Evolutionary conservation across 768 basidiomycete genomes (phyloP).

Genomic region (Sporobolomyces roseus): DNA sequence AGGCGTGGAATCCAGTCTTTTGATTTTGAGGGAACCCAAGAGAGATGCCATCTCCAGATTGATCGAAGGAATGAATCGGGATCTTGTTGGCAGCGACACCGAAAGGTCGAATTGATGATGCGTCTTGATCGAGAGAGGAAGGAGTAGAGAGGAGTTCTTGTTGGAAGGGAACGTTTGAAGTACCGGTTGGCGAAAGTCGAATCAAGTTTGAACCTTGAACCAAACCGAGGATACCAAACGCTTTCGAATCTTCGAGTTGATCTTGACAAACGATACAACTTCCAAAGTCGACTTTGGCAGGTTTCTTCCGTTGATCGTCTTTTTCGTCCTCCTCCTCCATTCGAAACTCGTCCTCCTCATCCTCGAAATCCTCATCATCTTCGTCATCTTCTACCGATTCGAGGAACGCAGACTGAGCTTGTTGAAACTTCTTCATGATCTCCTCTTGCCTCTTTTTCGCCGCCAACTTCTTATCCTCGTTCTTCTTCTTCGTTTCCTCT

Average conservation of each 20-base stretch:
- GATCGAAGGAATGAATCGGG: constrained; percentile 10
- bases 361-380: constrained; percentile 52
- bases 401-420: constrained; percentile 81
- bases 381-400: constrained; percentile 62
- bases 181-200: constrained; percentile 65
- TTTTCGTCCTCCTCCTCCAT: not conserved
- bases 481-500: constrained; percentile 50
- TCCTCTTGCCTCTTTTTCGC: constrained; percentile 87
- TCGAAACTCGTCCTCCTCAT: constrained; percentile 49
- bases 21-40: constrained; percentile 38
- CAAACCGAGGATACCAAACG: constrained; percentile 81
- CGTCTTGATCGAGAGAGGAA: constrained; percentile 61
- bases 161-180: constrained; percentile 51
- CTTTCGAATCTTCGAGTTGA: constrained; percentile 65
- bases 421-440: constrained; percentile 93
- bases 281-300: constrained; percentile 59
- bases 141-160: constrained; percentile 68
- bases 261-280: constrained; percentile 99
- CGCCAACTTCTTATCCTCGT: constrained; percentile 69
- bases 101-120: constrained; percentile 28
- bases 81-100: constrained; percentile 34
- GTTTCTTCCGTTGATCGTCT: constrained; percentile 36
- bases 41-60: constrained; percentile 34
- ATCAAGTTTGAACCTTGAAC: constrained; percentile 83
- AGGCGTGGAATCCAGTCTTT: constrained; percentile 58